A percentile compares a stretch with the other conserved stretches of the same genome.
These are phyloP conservation scores for Colletotrichum destructivum DNA, from an alignment of 2,329 filamentous ascomycete genomes.

Conservation along the genomic window DNA sequence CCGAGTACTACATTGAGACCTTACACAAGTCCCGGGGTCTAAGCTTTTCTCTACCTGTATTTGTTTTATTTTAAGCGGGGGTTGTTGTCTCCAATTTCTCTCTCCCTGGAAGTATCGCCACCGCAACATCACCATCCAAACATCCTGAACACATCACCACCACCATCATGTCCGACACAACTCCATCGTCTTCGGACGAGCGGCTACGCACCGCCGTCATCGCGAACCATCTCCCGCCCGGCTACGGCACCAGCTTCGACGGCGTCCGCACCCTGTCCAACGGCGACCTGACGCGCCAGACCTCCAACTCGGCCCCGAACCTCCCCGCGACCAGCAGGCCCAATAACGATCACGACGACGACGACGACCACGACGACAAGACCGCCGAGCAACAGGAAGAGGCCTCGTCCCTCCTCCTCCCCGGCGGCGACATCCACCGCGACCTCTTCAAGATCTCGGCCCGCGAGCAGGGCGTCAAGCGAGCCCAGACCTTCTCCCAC, in stretches of 20 bases:
- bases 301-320: conserved; percentile 25
- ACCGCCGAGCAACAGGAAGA: conserved; percentile 43
- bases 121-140: background rate
- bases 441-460: conserved; percentile 83
- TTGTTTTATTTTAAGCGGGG: background rate
- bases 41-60: background rate
- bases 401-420: conserved; percentile 79
- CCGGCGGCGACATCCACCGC: conserved; percentile 84
- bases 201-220: conserved; percentile 39
- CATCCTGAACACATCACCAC: background rate
- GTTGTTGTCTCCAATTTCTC: background rate
- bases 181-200: conserved; percentile 33
- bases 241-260: conserved; percentile 43
- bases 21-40: background rate
- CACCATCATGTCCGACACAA: conserved; percentile 35
- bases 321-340: background rate
- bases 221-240: conserved; percentile 41
- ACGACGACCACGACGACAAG: conserved; percentile 47
- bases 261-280: conserved; percentile 40
- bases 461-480: conserved; percentile 64
- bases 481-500: conserved; percentile 78
- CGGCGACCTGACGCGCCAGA: conserved; percentile 28
- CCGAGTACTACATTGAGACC: background rate
- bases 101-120: background rate
- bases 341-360: conserved; percentile 15